Percentiles rank a stretch among this genome's conserved stretches.
phyloP scores from a whole-genome alignment of 1,139 yeast species.

The Suhomyces atakaporum region DNA sequence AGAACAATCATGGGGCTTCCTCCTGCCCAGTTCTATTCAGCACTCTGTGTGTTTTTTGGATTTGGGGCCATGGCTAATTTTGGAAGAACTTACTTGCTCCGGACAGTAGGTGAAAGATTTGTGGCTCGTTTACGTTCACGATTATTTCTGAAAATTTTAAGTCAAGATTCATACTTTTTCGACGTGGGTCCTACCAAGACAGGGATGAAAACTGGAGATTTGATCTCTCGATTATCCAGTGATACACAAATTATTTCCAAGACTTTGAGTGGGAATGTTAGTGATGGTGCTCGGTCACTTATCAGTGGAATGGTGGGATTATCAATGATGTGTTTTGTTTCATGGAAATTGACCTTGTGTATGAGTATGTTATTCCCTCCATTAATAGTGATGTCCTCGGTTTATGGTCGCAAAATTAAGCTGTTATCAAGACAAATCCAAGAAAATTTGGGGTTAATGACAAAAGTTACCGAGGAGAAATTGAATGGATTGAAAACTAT shows the following conservation, averaged over 20 bases:
- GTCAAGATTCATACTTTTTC: slow-evolving; percentile 90
- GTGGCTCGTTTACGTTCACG: slow-evolving; percentile 81
- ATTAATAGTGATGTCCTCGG: slow-evolving; percentile 68
- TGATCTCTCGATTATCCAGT: slow-evolving; percentile 81
- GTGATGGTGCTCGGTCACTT: slow-evolving; percentile 84
- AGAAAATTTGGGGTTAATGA: slow-evolving; percentile 80
- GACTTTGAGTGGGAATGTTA: slow-evolving; percentile 83
- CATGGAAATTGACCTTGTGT: slow-evolving; percentile 73
- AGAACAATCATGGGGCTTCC: slow-evolving; percentile 35
- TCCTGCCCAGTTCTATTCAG: slow-evolving; percentile 36
- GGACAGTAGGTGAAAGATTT: slow-evolving; percentile 81
- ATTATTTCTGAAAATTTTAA: slow-evolving; percentile 72
- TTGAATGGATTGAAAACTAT: slow-evolving; percentile 83
- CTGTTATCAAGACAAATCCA: slow-evolving; percentile 75
- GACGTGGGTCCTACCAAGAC: slow-evolving; percentile 63
- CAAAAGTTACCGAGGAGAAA: slow-evolving; percentile 91
- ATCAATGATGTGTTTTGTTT: slow-evolving; percentile 88
- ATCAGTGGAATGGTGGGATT: slow-evolving; percentile 78
- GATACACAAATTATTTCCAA: slow-evolving; percentile 91
- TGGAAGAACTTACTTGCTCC: slow-evolving; percentile 71
- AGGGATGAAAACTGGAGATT: slow-evolving; percentile 82
- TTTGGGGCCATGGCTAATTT: slow-evolving; percentile 78
- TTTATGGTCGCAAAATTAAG: slow-evolving; percentile 80
- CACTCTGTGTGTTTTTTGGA: slow-evolving; percentile 51
- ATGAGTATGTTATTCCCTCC: slow-evolving; percentile 84